Evolutionary conservation across 202 grass and related monocot species (phyloP).

Genomic region (Saccharum hybrid): DNA sequence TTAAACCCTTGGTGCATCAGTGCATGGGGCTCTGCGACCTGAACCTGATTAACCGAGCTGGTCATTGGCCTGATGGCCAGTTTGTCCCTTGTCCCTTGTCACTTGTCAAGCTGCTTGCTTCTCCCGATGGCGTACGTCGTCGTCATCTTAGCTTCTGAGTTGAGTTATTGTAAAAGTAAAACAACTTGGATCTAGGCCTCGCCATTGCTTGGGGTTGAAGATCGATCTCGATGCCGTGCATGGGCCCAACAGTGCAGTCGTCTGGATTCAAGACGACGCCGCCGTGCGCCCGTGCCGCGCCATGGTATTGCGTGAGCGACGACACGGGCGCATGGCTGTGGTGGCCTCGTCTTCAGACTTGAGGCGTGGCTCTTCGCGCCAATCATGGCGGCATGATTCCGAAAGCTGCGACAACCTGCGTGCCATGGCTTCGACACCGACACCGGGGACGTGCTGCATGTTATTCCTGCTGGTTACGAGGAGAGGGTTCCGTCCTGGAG

Average conservation of each 20-base stretch:
- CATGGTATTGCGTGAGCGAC: background rate
- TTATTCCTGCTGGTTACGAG: constrained; percentile 24
- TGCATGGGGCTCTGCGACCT: background rate
- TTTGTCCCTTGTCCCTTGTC: constrained; percentile 13
- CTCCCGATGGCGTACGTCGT: constrained; percentile 23
- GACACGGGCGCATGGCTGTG: background rate
- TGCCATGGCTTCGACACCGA: background rate
- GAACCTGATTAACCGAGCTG: constrained; percentile 22
- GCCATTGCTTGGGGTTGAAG: background rate
- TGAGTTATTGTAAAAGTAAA: background rate
- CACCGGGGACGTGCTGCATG: background rate
- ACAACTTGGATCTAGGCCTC: background rate
- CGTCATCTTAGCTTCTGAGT: background rate
- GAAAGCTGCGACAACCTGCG: background rate
- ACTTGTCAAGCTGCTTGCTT: constrained; percentile 31
- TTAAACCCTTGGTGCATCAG: background rate
- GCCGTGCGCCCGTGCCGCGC: background rate
- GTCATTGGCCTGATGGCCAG: constrained; percentile 26
- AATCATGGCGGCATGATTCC: constrained; percentile 33
- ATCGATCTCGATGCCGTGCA: background rate
- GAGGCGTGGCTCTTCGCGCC: constrained; percentile 9
- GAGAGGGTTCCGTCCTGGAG: background rate
- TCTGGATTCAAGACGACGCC: background rate
- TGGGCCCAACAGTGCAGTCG: no score
- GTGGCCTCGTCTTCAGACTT: background rate